Base-by-base conservation (phyloP, 2,329 filamentous ascomycete genomes). In the Aaosphaeria arxii region DNA sequence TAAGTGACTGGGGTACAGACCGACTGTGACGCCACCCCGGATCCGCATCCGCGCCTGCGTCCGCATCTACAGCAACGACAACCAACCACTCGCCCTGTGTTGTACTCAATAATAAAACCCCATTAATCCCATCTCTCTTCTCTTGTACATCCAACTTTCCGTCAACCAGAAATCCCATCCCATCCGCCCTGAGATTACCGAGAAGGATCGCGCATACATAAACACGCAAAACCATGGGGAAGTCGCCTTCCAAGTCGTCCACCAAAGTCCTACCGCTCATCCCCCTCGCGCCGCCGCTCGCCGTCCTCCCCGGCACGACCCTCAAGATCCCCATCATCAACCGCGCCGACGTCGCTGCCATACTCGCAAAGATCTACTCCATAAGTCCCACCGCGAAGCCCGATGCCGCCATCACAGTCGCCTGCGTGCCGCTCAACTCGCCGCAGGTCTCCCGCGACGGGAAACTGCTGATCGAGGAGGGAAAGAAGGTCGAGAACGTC, bases 351-450 rank as follows among this genome's bases (percentile, higher is more conserved):
- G 87, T 97, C 57, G 87, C 90, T 45, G 88, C 92, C 44, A 82
- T 97, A 40, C 84, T 99, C 48, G 88, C 91, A 17, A 86, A 87
- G 58, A 83, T 96, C 51, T 92, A 95, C 72, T 88, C 88, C 62
- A 84, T 85, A 58, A 85, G 86, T 30, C 79, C 87, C 32, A 81
- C 83, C 38, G 73, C 77, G 28, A 86, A 85, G 61, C 82, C 76
- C 2, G 77, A 86, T 56, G 81, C 84, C 30, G 78, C 84, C 57
- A 84, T 96, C 58, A 85, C 88, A 6, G 85, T 97, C 56, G 90
- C 88, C 45, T 97, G 92, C 69, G 85, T 97, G 46, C 94, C 94
- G 17, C 77, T 96, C 51, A 86, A 79, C 54, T 94, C 89, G 43
- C 85, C 86, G 4, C 80, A 86, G 28, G 78, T 96, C 29, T 85